phyloP scores from a whole-genome alignment of 441 rosid species.

The Jatropha multifida region DNA sequence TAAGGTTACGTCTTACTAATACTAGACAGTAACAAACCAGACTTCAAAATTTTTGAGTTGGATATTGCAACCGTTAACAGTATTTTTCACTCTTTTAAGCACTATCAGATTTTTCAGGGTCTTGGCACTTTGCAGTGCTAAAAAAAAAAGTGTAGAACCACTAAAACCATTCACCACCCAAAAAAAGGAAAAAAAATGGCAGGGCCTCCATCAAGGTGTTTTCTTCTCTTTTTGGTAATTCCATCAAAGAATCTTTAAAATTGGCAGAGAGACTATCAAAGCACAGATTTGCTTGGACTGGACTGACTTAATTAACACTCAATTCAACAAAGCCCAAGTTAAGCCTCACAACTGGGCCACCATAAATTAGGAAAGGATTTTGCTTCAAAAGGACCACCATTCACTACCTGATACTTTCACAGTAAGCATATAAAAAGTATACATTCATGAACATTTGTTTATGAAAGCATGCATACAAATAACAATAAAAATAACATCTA shows the following conservation, averaged over 20 bases:
- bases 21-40: background rate
- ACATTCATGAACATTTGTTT: no score
- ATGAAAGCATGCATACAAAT: background rate
- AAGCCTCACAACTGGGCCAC: background rate
- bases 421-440: background rate
- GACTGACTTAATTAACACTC: background rate
- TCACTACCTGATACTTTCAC: background rate
- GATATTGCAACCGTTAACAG: background rate
- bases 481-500: constrained; percentile 1
- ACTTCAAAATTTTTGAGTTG: background rate
- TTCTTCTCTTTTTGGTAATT: background rate
- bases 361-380: background rate
- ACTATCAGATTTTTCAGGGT: background rate
- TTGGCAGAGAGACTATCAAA: background rate
- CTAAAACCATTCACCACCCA: background rate
- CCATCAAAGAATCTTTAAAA: background rate
- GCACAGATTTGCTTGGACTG: background rate
- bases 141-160: background rate
- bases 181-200: background rate
- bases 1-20: background rate
- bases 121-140: background rate
- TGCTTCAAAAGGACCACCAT: background rate
- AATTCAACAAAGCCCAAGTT: background rate
- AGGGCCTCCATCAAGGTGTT: background rate
- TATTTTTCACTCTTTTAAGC: background rate